Conservation (phyloP, 2,329 filamentous ascomycete genomes). For the Epichloe elymi region DNA sequence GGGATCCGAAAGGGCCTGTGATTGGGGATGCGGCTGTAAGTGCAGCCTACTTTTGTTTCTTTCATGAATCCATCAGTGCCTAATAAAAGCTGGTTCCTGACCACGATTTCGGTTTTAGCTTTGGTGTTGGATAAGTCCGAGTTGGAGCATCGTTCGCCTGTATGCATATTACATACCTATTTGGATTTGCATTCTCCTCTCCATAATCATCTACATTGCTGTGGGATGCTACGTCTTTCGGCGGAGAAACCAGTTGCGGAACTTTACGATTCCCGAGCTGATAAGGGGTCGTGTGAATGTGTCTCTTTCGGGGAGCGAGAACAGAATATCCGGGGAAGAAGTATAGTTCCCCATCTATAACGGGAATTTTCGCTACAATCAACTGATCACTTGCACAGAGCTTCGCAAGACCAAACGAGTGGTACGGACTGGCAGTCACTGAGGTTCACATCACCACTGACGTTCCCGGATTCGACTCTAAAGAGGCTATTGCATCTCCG, state of each 20-base stretch:
- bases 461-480: slow-evolving; percentile 7
- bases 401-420: slow-evolving; percentile 16
- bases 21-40: slow-evolving; percentile 45
- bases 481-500: slow-evolving; percentile 6
- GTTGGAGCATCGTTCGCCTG: slow-evolving; percentile 41
- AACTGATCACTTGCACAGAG: slow-evolving; percentile 9
- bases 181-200: slow-evolving; percentile 43
- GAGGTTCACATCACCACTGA: slow-evolving; percentile 32
- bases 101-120: slow-evolving; percentile 14
- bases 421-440: slow-evolving; percentile 35
- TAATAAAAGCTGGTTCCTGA: slow-evolving; percentile 16
- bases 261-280: slow-evolving; percentile 22
- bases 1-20: slow-evolving; percentile 24
- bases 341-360: slow-evolving; percentile 8
- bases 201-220: slow-evolving; percentile 39
- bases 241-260: slow-evolving; percentile 40
- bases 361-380: background rate
- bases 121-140: slow-evolving; percentile 46
- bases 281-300: slow-evolving; percentile 11
- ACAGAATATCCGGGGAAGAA: slow-evolving; percentile 21
- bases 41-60: slow-evolving; percentile 1
- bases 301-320: slow-evolving; percentile 15
- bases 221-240: slow-evolving; percentile 48
- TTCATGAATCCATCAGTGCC: background rate
- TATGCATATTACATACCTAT: slow-evolving; percentile 49